A percentile compares a stretch with the other conserved stretches of the same genome.
Evolutionary conservation across 495 filamentous ascomycete genomes (phyloP).

Genomic region (Podospora sp.): DNA sequence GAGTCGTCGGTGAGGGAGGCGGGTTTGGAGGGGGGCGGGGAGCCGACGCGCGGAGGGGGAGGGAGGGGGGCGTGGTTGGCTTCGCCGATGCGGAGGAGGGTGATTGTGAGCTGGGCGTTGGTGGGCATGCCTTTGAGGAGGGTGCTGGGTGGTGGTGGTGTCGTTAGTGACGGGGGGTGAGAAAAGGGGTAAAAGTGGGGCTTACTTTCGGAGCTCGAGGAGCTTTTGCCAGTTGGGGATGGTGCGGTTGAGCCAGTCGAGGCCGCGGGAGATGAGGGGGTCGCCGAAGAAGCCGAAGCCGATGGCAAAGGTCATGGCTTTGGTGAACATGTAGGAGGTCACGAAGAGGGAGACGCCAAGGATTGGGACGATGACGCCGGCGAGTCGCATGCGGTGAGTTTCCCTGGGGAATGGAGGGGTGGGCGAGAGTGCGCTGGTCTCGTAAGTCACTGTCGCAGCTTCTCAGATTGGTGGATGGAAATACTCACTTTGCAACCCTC

Average conservation of each 20-base stretch:
- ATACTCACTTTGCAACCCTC: constrained; percentile 70
- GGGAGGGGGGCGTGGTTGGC: constrained; percentile 79
- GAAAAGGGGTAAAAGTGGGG: background rate
- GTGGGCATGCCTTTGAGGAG: constrained; percentile 84
- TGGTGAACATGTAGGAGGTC: constrained; percentile 74
- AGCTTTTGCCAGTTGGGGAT: constrained; percentile 76
- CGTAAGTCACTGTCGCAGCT: background rate
- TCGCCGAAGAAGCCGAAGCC: constrained; percentile 82
- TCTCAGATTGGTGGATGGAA: background rate
- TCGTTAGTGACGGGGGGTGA: constrained; percentile 4
- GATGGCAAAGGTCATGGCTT: constrained; percentile 63
- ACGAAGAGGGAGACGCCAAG: constrained; percentile 62
- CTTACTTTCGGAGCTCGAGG: constrained; percentile 68
- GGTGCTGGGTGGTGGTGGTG: constrained; percentile 53
- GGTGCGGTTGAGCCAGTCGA: constrained; percentile 64
- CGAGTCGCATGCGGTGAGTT: constrained; percentile 63
- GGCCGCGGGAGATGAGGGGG: constrained; percentile 63
- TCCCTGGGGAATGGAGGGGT: constrained; percentile 74
- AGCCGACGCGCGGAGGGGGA: constrained; percentile 65
- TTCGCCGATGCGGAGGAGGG: constrained; percentile 83
- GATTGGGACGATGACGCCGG: constrained; percentile 59
- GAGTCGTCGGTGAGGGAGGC: constrained; percentile 50
- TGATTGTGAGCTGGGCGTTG: constrained; percentile 83
- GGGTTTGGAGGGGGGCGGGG: constrained; percentile 57
- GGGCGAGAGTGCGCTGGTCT: constrained; percentile 67